A percentile compares a stretch with the other conserved stretches of the same genome.
Conservation (phyloP, 441 rosid species). For the Adansonia gregorii region DNA sequence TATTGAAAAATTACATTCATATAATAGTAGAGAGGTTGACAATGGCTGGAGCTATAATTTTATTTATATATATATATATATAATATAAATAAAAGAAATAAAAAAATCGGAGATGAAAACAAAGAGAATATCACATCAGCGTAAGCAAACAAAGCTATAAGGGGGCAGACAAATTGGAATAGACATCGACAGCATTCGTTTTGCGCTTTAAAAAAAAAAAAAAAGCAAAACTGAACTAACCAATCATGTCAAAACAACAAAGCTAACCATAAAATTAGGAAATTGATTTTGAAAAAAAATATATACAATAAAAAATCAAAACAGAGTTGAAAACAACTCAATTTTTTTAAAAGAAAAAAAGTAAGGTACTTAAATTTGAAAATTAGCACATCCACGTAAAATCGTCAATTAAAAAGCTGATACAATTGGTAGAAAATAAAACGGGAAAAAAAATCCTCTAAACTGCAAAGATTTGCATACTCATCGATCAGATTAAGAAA, state of each 20-base stretch:
- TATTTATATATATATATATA: not conserved
- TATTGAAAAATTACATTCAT: not conserved
- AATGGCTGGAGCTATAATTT: not conserved
- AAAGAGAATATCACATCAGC: slow-evolving; percentile 36
- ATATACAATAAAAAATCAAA: not conserved
- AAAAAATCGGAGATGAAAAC: slow-evolving; percentile 33
- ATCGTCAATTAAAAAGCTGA: not conserved
- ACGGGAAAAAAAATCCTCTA: not conserved
- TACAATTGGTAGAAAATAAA: not conserved
- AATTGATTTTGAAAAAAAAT: not conserved
- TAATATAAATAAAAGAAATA: not conserved
- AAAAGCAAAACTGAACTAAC: slow-evolving; percentile 32
- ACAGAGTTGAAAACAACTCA: not conserved
- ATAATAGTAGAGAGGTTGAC: slow-evolving; percentile 14
- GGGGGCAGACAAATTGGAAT: slow-evolving; percentile 24
- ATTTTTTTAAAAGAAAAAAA: not conserved
- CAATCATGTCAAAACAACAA: slow-evolving; percentile 16
- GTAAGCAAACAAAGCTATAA: slow-evolving; percentile 29
- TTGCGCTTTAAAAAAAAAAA: slow-evolving; percentile 24
- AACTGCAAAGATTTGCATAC: not conserved
- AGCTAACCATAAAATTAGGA: not conserved
- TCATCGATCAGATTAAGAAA: not conserved
- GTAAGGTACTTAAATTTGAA: not conserved
- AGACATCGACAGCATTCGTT: slow-evolving; percentile 26
- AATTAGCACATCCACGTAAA: slow-evolving; percentile 9